phyloP scores from a whole-genome alignment of 768 basidiomycete species.

The Lepiota brunneoincarnata region DNA sequence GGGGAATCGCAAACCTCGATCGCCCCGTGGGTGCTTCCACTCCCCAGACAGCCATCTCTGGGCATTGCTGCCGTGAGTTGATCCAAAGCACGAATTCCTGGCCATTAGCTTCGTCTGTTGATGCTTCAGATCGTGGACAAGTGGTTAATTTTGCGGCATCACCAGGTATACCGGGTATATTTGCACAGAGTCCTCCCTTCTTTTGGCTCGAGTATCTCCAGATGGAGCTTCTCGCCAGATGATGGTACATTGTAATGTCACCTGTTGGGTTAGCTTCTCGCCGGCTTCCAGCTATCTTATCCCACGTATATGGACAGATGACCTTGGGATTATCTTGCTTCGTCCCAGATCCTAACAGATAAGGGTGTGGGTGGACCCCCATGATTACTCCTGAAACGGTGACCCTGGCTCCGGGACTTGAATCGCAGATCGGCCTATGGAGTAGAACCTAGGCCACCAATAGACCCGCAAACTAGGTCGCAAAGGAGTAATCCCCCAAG shows the following conservation, averaged over 20 bases:
- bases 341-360: neutral
- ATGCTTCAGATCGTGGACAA: conserved; percentile 2
- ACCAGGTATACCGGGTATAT: neutral
- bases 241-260: neutral
- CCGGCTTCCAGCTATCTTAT: neutral
- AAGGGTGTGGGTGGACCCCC: too few species aligned
- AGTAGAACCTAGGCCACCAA: too few species aligned
- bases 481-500: too few species aligned
- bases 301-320: neutral
- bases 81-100: neutral
- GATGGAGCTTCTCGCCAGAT: conserved; percentile 8
- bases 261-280: neutral
- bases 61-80: neutral
- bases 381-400: neutral
- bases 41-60: neutral
- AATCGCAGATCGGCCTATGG: too few species aligned
- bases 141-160: conserved; percentile 6
- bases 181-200: conserved; percentile 1
- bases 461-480: too few species aligned
- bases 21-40: neutral
- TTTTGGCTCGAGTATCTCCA: neutral
- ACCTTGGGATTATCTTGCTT: neutral
- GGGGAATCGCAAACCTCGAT: neutral
- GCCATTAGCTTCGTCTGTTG: neutral
- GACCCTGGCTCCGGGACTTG: too few species aligned